Evolutionary conservation across 345 rosid species (phyloP).

Genomic region (Corchorus olitorius): DNA sequence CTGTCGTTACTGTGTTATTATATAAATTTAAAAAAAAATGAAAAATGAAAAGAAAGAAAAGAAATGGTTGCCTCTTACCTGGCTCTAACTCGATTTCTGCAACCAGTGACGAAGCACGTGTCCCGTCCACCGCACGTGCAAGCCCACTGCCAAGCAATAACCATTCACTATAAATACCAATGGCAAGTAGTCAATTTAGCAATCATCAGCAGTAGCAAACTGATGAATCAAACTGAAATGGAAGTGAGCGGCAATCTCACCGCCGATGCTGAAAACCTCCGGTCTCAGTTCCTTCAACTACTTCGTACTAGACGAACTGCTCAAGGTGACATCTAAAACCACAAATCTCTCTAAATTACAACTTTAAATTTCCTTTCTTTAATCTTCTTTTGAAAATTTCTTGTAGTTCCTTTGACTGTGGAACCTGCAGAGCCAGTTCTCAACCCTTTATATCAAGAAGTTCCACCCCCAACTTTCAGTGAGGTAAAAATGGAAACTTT

Average conservation of each 20-base stretch:
- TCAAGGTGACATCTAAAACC: conserved; percentile 38
- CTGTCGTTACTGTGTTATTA: too few relatives aligned
- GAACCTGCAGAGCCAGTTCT: conserved; percentile 56
- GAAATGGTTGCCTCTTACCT: not conserved
- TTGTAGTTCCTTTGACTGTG: conserved; percentile 54
- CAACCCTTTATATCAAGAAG: conserved; percentile 59
- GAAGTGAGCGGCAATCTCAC: conserved; percentile 10
- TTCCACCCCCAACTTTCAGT: conserved; percentile 39
- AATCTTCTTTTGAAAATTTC: not conserved
- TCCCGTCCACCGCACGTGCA: conserved; percentile 16
- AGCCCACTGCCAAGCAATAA: not conserved
- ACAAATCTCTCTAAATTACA: not conserved
- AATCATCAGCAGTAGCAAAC: not conserved
- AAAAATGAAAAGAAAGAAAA: too few relatives aligned
- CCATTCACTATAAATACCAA: conserved; percentile 11
- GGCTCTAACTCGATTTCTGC: not conserved
- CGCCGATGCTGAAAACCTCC: conserved; percentile 33
- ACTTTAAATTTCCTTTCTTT: not conserved
- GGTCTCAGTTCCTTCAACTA: conserved; percentile 54
- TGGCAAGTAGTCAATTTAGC: not conserved
- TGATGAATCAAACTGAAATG: conserved; percentile 14
- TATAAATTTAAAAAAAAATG: not conserved
- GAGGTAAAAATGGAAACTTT: conserved; percentile 35
- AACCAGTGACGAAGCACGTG: conserved; percentile 18
- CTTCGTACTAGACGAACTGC: conserved; percentile 54